Evolutionary conservation across 352 stramenopile species (phyloP), one percentile per base, ranked within the genome.

Genomic region (Pythium dissimile): DNA sequence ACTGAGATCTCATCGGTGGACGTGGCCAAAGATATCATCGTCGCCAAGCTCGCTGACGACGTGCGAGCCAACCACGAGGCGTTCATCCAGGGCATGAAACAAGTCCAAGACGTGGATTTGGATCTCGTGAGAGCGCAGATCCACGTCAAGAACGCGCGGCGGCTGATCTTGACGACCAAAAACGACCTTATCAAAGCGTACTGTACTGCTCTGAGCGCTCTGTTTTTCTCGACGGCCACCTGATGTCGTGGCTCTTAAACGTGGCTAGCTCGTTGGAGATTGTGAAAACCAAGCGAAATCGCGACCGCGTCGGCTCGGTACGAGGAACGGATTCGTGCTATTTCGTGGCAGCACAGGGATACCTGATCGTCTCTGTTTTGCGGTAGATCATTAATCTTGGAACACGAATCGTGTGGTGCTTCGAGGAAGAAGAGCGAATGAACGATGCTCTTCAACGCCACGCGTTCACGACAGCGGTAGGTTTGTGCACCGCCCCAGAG

Each of bases 21-120:
- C 26, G 66, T 92, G 31, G 77, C 86, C 2, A 90, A 86, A 54
- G 86, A 95, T 45, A 69, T 86, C 5, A 82, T 95, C 53, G 50
- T 88, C 30, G 56, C 73, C 0, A 84, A 85, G 20, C 58, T 95
- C n/a, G 82, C 87, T n/a, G 80, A 92, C 32, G 81, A 94, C 15
- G 83, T 95, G 42, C 86, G 82, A 3, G 70, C 70, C 8, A 94
- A 95, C 42, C 80, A 92, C 54, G 77, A 73, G 39, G 68, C 82
- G 28, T 77, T 95, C 23, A 91, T 94, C 52, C 71, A 93, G 60
- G 86, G 86, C 16, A 92, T 95, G 80, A 92, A 88, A 35, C 80
- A 90, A 24, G 86, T 95, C 39, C 82, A 95, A 39, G 84, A 95
- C 30, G 86, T 95, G 21, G 86, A 95, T 62, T 59, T 95, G 18